phyloP scores from a whole-genome alignment of 140 eudicot species.

The Anethum foeniculum region DNA sequence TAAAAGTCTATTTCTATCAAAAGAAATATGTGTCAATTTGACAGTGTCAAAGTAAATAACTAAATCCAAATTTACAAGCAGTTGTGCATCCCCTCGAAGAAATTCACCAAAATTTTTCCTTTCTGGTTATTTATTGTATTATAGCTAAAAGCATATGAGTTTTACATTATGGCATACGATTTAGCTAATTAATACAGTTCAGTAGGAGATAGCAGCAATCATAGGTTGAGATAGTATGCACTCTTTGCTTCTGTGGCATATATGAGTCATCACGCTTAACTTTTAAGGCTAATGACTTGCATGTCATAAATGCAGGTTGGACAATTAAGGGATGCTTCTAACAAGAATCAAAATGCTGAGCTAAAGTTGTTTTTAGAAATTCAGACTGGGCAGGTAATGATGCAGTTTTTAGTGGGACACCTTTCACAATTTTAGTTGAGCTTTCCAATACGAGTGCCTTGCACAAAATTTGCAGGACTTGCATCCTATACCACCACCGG shows the following conservation, averaged over 20 bases:
- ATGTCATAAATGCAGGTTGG: constrained; percentile 47
- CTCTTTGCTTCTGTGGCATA: background rate
- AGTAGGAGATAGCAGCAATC: background rate
- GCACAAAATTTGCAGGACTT: constrained; percentile 41
- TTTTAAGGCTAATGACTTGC: background rate
- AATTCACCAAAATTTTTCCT: background rate
- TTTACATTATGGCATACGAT: background rate
- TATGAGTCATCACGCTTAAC: background rate
- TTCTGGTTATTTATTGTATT: background rate
- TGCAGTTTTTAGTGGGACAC: background rate
- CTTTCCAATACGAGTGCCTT: background rate
- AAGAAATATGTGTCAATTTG: background rate
- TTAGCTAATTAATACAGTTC: background rate
- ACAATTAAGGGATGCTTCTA: constrained; percentile 62
- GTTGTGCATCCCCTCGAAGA: background rate
- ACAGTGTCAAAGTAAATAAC: background rate
- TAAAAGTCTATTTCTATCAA: background rate
- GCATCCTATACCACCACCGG: constrained; percentile 58
- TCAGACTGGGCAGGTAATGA: constrained; percentile 58
- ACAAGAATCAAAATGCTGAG: constrained; percentile 68
- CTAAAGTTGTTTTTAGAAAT: constrained; percentile 76
- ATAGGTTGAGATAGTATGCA: background rate
- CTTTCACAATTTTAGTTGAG: background rate
- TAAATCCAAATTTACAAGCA: background rate
- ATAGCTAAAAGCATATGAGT: background rate